These are phyloP conservation scores for Sindora glabra DNA, from an alignment of 306 rosid genomes.

Conservation along the genomic window DNA sequence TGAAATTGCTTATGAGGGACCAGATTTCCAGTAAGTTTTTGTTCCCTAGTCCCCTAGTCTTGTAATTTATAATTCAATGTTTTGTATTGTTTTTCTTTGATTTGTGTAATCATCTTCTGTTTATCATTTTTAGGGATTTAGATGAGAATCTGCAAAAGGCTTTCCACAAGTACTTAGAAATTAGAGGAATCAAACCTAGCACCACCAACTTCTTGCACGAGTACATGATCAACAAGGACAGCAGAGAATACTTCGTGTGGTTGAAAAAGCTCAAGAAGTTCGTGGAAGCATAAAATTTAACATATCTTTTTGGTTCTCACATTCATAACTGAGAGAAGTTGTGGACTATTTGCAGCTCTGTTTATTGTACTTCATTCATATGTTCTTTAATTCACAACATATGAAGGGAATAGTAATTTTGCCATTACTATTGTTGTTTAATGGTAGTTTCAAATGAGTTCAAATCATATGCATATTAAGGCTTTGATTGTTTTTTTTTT, in stretches of 20 bases:
- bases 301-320: neutral
- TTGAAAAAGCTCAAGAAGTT: slow-evolving; percentile 63
- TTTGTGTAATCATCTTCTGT: neutral
- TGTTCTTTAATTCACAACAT: no score
- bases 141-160: slow-evolving; percentile 82
- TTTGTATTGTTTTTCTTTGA: neutral
- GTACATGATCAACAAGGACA: slow-evolving; percentile 94
- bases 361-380: no score
- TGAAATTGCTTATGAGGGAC: slow-evolving; percentile 75
- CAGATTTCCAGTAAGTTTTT: slow-evolving; percentile 69
- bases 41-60: neutral
- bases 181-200: slow-evolving; percentile 88
- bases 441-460: no score
- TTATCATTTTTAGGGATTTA: slow-evolving; percentile 44
- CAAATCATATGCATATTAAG: no score
- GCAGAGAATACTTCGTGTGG: slow-evolving; percentile 76
- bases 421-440: no score
- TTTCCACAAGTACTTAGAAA: slow-evolving; percentile 73
- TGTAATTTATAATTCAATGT: neutral
- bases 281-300: slow-evolving; percentile 38
- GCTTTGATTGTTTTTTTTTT: no score
- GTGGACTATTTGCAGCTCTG: no score
- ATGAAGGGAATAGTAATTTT: no score
- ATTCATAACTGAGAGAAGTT: no score
- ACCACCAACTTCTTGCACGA: slow-evolving; percentile 78